Evolutionary conservation across 768 basidiomycete genomes (phyloP), one percentile per base, ranked within the genome.

Genomic region (Rhodotorula paludigena): DNA sequence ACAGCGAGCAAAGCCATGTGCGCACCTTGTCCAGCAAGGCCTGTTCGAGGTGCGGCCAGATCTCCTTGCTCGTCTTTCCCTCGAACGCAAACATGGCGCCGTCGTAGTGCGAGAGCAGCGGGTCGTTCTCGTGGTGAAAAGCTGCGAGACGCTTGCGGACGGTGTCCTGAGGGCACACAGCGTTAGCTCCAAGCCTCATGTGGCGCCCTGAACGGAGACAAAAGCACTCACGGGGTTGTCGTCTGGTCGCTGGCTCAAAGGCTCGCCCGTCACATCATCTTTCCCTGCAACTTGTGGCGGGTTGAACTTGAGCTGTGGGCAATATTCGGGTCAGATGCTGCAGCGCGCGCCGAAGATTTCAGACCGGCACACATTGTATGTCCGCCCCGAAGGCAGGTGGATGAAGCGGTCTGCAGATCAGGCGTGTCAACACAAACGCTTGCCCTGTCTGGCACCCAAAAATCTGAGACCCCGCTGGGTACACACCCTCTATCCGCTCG

Each of bases 211-310:
- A 30, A 35, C 33, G 23, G 3, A 2, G 33, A 10, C 45, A 21
- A 9, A 36, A 2, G 44, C 7, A 81, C 87, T 58, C 75, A 91
- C 90, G 8, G 90, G 89, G 77, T 89, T 88, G 76, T 94, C 92
- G 75, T 94, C 92, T 23, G 89, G 88, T 35, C 92, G 83, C 74
- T 87, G 89, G n/a, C 83, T 85, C n/a, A 94, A 81, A 10, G 87
- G 85, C 75, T 94, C 91, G 33, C 90, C 90, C 1, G 92, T 93
- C 60, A 85, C 80, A 74, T 96, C 90, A 79, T 96, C 92, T 57
- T 83, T 81, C 1, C 92, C 90, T 10, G 85, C 81, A 3, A 87
- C 84, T 73, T 85, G 86, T 23, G 92, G 92, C 21, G 82, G 86
- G 78, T 92, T 94, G 79, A 90, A 94, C 20, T 52, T 14, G 86